phyloP scores from a whole-genome alignment of 176 grass and related monocot species.

The Bonia amplexicaulis region DNA sequence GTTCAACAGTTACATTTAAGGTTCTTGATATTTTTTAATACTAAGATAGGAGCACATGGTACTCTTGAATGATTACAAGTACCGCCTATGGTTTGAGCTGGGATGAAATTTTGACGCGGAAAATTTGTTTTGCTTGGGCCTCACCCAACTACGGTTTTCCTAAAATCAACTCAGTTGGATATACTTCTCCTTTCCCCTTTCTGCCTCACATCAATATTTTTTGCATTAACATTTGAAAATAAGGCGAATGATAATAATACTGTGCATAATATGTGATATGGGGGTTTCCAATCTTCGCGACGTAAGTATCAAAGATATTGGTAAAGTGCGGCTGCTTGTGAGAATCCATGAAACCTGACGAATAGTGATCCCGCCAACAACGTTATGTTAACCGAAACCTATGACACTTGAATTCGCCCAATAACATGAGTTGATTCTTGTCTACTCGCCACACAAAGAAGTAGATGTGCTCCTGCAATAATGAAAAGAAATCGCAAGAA shows the following conservation, averaged over 20 bases:
- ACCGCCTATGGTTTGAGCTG: neutral
- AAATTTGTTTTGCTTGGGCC: neutral
- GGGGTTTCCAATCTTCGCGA: too few species aligned
- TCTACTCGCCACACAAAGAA: too few species aligned
- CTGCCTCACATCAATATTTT: neutral
- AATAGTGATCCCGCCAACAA: too few species aligned
- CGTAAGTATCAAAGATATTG: too few species aligned
- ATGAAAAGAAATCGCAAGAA: too few species aligned
- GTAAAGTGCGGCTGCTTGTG: too few species aligned
- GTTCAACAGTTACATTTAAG: neutral
- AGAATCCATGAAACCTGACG: too few species aligned
- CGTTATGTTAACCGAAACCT: too few species aligned
- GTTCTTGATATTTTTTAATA: neutral
- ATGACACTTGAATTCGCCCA: too few species aligned
- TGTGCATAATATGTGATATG: neutral
- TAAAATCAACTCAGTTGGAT: neutral
- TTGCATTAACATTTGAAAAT: neutral
- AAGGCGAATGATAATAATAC: neutral
- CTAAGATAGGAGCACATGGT: neutral
- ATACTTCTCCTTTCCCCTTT: neutral
- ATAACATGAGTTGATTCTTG: too few species aligned
- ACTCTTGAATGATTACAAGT: neutral
- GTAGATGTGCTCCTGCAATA: too few species aligned
- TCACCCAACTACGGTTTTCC: neutral
- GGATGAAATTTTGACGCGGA: neutral